These are phyloP conservation scores for Lathyrus aphaca DNA, from an alignment of 306 rosid species.

Conservation along the genomic window DNA sequence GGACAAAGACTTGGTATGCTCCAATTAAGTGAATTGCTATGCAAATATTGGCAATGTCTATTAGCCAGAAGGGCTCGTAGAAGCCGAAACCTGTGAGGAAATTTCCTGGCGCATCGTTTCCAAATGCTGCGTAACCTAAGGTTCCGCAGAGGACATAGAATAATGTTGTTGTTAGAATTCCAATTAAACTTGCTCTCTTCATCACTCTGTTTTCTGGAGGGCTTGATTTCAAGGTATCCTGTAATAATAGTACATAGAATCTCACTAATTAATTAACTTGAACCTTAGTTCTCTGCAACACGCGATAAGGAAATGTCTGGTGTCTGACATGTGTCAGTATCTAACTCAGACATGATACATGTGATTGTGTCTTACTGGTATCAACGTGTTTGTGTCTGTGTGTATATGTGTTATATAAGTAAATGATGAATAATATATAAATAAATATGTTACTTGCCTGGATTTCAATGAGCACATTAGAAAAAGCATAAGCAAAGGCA, in stretches of 20 bases:
- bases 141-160: conserved; percentile 87
- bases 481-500: conserved; percentile 92
- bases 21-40: conserved; percentile 85
- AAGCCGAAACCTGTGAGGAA: conserved; percentile 98
- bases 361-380: no score
- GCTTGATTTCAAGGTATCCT: conserved; percentile 86
- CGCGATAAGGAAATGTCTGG: no score
- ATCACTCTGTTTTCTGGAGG: conserved; percentile 88
- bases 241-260: conserved; percentile 34
- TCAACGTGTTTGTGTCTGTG: no score
- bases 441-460: conserved; percentile 57
- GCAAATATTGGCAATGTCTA: conserved; percentile 89
- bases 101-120: conserved; percentile 92
- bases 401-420: no score
- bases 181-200: conserved; percentile 83
- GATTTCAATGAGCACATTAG: conserved; percentile 90
- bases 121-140: conserved; percentile 92
- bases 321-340: no score
- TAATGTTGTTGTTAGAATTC: conserved; percentile 74
- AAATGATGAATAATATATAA: no score
- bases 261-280: no score
- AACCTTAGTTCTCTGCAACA: no score
- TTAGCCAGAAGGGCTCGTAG: conserved; percentile 96
- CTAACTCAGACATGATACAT: no score
- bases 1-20: conserved; percentile 97